Percentiles rank a stretch among this genome's conserved stretches.
phyloP scores from a whole-genome alignment of 768 basidiomycete species.

The Gloeostereum incarnatum region DNA sequence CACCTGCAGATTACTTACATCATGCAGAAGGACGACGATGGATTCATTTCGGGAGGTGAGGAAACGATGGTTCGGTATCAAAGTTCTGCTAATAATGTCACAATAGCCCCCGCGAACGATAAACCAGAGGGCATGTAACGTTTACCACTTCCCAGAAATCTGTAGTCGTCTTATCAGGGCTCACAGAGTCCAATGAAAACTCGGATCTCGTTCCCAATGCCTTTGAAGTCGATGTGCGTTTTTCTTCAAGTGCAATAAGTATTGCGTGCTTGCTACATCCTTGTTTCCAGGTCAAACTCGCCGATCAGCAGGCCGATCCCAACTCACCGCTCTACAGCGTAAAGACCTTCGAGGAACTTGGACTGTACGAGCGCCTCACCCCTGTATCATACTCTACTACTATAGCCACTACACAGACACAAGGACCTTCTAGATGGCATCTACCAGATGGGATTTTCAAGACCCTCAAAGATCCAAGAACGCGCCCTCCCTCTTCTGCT shows the following conservation, averaged over 20 bases:
- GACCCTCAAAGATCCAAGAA: conserved; percentile 99
- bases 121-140: too few species aligned
- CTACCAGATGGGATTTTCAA: conserved; percentile 92
- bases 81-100: too few species aligned
- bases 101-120: too few species aligned
- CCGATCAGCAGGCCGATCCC: conserved; percentile 92
- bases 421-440: conserved; percentile 88
- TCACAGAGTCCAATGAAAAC: too few species aligned
- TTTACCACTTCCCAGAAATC: too few species aligned
- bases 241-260: conserved; percentile 7
- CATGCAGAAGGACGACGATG: too few species aligned
- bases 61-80: too few species aligned
- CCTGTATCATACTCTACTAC: not conserved
- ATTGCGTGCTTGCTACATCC: conserved; percentile 1
- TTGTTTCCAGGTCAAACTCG: conserved; percentile 72
- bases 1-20: too few species aligned
- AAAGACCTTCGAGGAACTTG: conserved; percentile 93
- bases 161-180: too few species aligned
- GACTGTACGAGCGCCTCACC: conserved; percentile 52
- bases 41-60: too few species aligned
- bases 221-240: conserved; percentile 57
- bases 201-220: too few species aligned
- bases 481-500: conserved; percentile 89
- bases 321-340: conserved; percentile 93
- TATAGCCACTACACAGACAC: conserved; percentile 35